Base-by-base conservation (phyloP, 2,329 filamentous ascomycete species). In the Epichloe typhina region DNA sequence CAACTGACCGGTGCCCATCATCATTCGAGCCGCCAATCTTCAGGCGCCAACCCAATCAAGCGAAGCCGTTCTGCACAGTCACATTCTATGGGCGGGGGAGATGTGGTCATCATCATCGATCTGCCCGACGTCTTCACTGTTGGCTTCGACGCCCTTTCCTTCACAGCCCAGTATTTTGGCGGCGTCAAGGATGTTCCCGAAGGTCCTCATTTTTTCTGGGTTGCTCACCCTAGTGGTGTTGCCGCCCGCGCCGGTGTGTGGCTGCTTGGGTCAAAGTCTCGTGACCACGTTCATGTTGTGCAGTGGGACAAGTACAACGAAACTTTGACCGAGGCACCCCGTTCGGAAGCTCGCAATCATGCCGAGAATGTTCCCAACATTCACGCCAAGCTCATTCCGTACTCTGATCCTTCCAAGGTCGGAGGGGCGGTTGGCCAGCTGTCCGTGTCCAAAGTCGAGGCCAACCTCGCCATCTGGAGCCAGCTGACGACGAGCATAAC, bases 151-250 rank as follows among this genome's bases (percentile, higher is more conserved):
- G 66, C 70, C 2, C 61, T 73, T 44, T 72, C 72, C 2, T 70
- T 78, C 54, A 72, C 69, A 15, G 69, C 69, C 5, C 66, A 63
- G 40, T 62, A 70, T 21, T 77, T 82, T 56, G 64, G 66, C 7
- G 80, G 80, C 19, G 68, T 83, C 52, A 72, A 71, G 21, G 69
- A 77, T 50, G 66, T 83, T 26, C 76, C 78, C 0, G 59, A 67
- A 0, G 80, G 80, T 0, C 61, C 73, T 13, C 80, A 83, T 59
- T 75, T 83, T 52, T 67, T 82, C 52, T 83, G 79, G 78, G 71
- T 75, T 31, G 69, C 78, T 2, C 69, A 76, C 21, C 69, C 71
- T 0, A 66, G 67, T 2, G 67, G 68, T 17, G 66, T 71, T 17
- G 75, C 76, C 2, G 63, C 71, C 33, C 72, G 80, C 3, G 75